Base-by-base conservation (phyloP, 352 stramenopile species). In the Pythium phragmiticola region DNA sequence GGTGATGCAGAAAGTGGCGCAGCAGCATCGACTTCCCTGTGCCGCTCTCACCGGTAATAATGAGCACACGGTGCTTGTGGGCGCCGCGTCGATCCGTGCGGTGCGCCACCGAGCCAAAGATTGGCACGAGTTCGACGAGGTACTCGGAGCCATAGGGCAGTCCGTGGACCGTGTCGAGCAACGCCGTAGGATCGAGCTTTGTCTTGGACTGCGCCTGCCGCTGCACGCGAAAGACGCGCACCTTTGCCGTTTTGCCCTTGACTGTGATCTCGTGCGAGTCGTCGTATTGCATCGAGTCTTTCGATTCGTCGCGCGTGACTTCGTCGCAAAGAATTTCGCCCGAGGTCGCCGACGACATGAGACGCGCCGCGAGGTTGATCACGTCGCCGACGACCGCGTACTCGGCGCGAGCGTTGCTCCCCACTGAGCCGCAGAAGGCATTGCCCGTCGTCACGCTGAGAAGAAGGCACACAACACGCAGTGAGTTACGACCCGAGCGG, bases 341-440 rank as follows among this genome's bases (percentile, higher is more conserved):
- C 0, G 74, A 68, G 5, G 57, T 53, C 0, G 85, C 84, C 0
- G 84, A 70, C 0, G 78, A 74, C 87, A 96, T 96, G 14, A 96
- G 68, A 6, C 87, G 73, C 21, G 86, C 84, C 8, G 86, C 79
- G 11, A 96, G 48, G 57, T 96, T 95, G 57, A 96, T 92, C 2
- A 89, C 81, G 41, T 96, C 84, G 3, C 87, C 87, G 17, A 96
- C 84, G 4, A 94, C 84, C 0, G 86, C 87, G 36, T 92, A 96
- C 46, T 96, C 87, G 19, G 81, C 81, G 9, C 87, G 78, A 39
- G 80, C 72, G 23, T 69, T 68, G 49, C 80, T 93, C 6, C 86
- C 87, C 23, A 95, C 77, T 1, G 84, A 88, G 4, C 82, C 82
- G 50, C 84, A 91, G 53, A 87, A 89, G 2, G 81, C 83, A n/a